Conservation (phyloP, 2,329 filamentous ascomycete species). For the Diatrype stigma region DNA sequence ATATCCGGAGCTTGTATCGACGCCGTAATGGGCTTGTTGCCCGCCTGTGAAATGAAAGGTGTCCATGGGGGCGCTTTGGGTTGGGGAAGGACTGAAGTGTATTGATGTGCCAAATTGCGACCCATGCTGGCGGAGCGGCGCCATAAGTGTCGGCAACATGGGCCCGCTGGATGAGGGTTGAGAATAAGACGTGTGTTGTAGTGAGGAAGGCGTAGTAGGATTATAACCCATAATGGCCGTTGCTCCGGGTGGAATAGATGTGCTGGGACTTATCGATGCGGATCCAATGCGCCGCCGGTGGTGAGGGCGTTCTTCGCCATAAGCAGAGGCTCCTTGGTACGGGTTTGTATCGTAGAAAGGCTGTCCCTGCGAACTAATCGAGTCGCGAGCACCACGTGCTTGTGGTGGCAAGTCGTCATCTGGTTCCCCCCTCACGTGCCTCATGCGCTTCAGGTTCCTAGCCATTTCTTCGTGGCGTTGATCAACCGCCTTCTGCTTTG, state of each 20-base stretch:
- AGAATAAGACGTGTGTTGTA: neutral
- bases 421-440: neutral
- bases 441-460: conserved; percentile 15
- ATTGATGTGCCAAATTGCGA: neutral
- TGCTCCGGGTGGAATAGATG: neutral
- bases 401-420: neutral
- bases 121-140: neutral
- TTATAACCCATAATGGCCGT: neutral
- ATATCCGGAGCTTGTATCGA: neutral
- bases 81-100: neutral
- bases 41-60: neutral
- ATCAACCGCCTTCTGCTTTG: conserved; percentile 51
- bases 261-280: neutral
- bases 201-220: neutral
- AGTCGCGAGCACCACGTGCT: neutral
- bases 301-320: neutral
- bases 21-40: neutral
- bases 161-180: neutral
- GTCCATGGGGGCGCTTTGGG: neutral
- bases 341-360: neutral
- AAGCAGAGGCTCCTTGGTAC: neutral
- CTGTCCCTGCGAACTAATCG: neutral
- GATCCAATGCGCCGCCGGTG: neutral
- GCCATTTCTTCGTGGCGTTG: conserved; percentile 36
- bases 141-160: neutral